phyloP scores from a whole-genome alignment of 345 rosid species.

The Schrenkiella parvula region DNA sequence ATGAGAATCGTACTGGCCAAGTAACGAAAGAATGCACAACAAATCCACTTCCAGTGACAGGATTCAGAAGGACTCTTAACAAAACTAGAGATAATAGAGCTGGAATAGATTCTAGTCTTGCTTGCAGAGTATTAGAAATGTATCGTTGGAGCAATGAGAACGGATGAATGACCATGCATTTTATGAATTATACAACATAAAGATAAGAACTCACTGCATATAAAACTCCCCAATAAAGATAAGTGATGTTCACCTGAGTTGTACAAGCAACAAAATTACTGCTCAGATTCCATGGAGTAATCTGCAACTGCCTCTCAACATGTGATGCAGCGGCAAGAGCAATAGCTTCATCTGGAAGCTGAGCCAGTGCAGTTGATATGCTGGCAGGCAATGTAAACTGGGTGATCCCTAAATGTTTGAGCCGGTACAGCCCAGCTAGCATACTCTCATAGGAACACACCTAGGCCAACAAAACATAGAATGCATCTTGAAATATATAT shows the following conservation, averaged over 20 bases:
- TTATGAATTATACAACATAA: too few relatives aligned
- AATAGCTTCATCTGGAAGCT: constrained; percentile 91
- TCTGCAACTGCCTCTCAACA: constrained; percentile 92
- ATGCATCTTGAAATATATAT: constrained; percentile 14
- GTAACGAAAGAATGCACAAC: not conserved
- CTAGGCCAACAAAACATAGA: constrained; percentile 40
- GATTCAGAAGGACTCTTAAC: not conserved
- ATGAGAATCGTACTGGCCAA: not conserved
- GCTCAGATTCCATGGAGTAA: constrained; percentile 95
- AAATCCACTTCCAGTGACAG: not conserved
- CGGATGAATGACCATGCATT: too few relatives aligned
- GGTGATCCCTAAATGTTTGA: constrained; percentile 89
- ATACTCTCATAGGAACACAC: constrained; percentile 96
- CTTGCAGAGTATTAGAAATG: not conserved
- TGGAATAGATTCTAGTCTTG: constrained; percentile 17
- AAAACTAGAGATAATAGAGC: constrained; percentile 2
- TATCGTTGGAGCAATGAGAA: too few relatives aligned
- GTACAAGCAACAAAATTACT: constrained; percentile 93
- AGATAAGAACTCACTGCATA: not conserved
- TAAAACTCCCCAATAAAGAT: constrained; percentile 6
- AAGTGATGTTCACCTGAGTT: constrained; percentile 58
- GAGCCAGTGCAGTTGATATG: constrained; percentile 81
- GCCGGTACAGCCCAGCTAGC: constrained; percentile 90
- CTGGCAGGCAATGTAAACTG: constrained; percentile 68
- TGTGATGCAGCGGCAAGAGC: constrained; percentile 97